Evolutionary conservation across 75 land plant genomes (phyloP), one percentile per base, ranked within the genome.

Genomic region (Cryptomeria japonica): DNA sequence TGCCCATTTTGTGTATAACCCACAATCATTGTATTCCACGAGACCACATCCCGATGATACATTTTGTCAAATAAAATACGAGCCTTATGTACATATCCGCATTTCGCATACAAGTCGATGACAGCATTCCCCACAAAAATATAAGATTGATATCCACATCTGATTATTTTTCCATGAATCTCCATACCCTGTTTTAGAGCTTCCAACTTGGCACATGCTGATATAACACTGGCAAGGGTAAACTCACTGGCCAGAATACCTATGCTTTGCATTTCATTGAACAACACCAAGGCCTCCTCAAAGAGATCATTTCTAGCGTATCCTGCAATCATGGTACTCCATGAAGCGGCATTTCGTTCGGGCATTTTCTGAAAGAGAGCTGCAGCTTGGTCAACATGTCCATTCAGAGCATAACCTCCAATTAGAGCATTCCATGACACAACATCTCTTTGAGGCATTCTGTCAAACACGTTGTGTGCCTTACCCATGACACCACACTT

Each of bases 21-120:
- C 55, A 88, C 84, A 37, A 96, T 91, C 86, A 96, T 90, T 73
- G 90, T 90, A 22, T 94, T 96, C 96, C 95, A 96, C 42, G 96
- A 90, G 6, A 96, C 91, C 7, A 96, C 88, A 91, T 94, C 91
- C 72, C 90, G 91, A n/a, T 70, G 49, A 36, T 87, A 51, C 31
- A 94, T 91, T 14, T 56, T 51, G 75, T 90, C 85, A 87, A 95
- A 95, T 44, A 92, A 68, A 28, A 75, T 47, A 15, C 7, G 19
- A 3, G 95, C 93, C 77, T 90, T 87, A 36, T 86, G 88, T 31
- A 94, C 61, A 28, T 88, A 76, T 25, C 92, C 91, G 84, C 90
- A 89, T 53, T 92, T 89, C 36, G 90, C 93, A 91, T 95, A 95
- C 25, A 89, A 88, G 88, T 92, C 92, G 8, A 94, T 78, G 2